Conservation (phyloP, 495 filamentous ascomycete genomes). For the Penicillium canariense region DNA sequence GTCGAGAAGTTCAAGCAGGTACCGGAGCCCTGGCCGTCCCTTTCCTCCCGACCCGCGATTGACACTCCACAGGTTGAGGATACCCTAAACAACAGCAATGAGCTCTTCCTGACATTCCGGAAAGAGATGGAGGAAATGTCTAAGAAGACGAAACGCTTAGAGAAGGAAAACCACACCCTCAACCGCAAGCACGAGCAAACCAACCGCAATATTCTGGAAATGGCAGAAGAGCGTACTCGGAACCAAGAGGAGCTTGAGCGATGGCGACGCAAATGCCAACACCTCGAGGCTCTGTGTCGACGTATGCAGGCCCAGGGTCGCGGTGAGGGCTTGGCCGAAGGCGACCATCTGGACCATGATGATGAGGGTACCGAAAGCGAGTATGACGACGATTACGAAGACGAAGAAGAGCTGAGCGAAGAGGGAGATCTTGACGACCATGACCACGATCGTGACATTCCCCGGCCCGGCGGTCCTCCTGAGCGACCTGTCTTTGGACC, state of each 20-base stretch:
- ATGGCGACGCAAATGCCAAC: constrained; percentile 83
- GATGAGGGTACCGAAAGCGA: constrained; percentile 70
- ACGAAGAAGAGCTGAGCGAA: constrained; percentile 65
- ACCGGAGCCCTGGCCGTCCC: constrained; percentile 31
- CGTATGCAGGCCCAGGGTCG: constrained; percentile 92
- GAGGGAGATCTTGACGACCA: constrained; percentile 65
- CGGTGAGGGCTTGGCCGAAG: constrained; percentile 57
- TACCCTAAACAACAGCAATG: constrained; percentile 97
- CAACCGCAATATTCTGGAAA: constrained; percentile 92
- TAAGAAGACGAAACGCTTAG: constrained; percentile 95
- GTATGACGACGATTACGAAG: constrained; percentile 66
- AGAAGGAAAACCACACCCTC: constrained; percentile 91
- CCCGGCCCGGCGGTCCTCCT: constrained; percentile 33
- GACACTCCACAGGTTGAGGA: constrained; percentile 79
- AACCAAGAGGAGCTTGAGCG: constrained; percentile 77
- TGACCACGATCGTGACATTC: constrained; percentile 36
- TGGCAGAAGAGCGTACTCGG: constrained; percentile 92
- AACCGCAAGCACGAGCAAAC: constrained; percentile 92
- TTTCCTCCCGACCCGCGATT: constrained; percentile 20
- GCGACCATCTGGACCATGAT: constrained; percentile 58
- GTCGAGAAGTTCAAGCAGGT: constrained; percentile 99
- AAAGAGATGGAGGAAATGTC: constrained; percentile 99
- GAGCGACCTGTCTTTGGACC: constrained; percentile 53
- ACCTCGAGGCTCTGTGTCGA: constrained; percentile 87
- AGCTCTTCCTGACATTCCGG: constrained; percentile 94